Base-by-base conservation (phyloP, 2,329 filamentous ascomycete species). In the Blumeria hordei region DNA sequence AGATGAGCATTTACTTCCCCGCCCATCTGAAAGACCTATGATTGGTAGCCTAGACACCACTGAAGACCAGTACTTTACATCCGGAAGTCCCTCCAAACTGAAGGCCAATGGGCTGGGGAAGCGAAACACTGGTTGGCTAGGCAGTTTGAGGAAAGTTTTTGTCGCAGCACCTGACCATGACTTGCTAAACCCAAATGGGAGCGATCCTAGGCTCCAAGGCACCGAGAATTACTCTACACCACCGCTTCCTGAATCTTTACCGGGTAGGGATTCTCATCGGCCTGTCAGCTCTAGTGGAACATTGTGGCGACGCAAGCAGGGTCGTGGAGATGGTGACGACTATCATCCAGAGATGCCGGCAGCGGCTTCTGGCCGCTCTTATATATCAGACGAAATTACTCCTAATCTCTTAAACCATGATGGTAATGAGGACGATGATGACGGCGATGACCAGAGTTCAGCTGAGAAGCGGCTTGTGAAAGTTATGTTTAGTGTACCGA, bases 401-500 rank as follows among this genome's bases (percentile, higher is more conserved):
- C 14, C 21, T 34, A 32, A 34, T 33, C 11, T 14, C 11, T n/a
- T n/a, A 10, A 3, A 67, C 64, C 21, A 28, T 2, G 60, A 43
- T 5, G 65, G 65, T 34, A 65, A 67, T 50, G 60, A 62, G 34
- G 64, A 61, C 50, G 63, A 64, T 37, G 69, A 70, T 35, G 82
- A 87, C 55, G 85, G 83, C 83, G 84, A 88, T 61, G 77, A 88
- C 41, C 84, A 88, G 65, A 72, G 75, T 55, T 83, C 83, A 2
- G 76, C 83, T 1, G 80, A 86, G 68, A 76, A 76, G 57, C 70
- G 83, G 21, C 71, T 85, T 8, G 83, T 88, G 58, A 84, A 88
- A 67, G 77, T 87, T 64, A 92, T 94, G 77, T 96, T 94, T 67
- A 95, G 90, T 0, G 87, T 95, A 57, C 90, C 92, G 2, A 87